Base-by-base conservation (phyloP, 371 early-diverging fungal genomes). In the Mucor circinelloides region DNA sequence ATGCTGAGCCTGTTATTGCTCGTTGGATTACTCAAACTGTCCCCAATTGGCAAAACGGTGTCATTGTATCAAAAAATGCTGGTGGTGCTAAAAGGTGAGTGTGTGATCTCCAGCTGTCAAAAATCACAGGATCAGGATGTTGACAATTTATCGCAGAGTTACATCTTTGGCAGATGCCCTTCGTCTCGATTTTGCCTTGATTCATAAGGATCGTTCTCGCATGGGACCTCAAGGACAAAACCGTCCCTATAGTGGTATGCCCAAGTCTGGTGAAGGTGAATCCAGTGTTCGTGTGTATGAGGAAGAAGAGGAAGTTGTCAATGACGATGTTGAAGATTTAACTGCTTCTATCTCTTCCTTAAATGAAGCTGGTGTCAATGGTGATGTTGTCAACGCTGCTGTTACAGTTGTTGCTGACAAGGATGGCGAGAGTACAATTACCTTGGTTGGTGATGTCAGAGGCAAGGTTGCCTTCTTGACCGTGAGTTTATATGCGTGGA, bases 21-120 rank as follows among this genome's bases (percentile, higher is more conserved):
- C 89, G 92, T 72, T 97, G 94, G 93, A 94, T 98, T 66, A 79
- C 78, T n/a, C 93, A 92, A 63, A 77, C 87, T 69, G 90, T 94
- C 32, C 86, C 91, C 30, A 88, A 93, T 60, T 90, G 91, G 80
- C 72, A 82, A 66, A 81, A 88, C 55, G 94, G 91, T 64, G 97
- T 97, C 12, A 92, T 97, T 25, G 95, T 98, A 30, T 90, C 93
- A 70, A 97, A 97, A 86, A 97, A 98, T 78, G 95, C 98, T n/a
- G 98, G 99, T 63, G 97, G 96, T 38, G 95, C 96, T 70, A 97
- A 97, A 84, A 89, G 97, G 95, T 93, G 82, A 63, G 31, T 6
- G 56, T 13, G n/a, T 31, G 23, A 4, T 40, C 31, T 32, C 21
- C 28, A 17, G 23, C 31, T 56, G 23, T 60, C 34, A 13, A 56